Conservation (phyloP, 2,329 filamentous ascomycete species). For the Venturia asperata region DNA sequence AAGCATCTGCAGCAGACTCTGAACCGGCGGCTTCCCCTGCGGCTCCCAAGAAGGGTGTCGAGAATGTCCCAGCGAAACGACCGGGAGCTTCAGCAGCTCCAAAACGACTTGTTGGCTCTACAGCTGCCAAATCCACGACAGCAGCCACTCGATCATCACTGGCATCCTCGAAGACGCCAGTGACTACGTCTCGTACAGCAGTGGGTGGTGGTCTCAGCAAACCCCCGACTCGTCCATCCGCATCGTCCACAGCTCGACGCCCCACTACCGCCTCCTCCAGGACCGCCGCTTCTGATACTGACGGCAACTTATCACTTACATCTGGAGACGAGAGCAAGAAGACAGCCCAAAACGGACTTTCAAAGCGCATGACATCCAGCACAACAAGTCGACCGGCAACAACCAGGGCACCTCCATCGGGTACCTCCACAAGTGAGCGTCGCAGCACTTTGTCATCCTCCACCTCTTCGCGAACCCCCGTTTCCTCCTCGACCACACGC, state of each 20-base stretch:
- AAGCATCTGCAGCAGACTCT: not conserved
- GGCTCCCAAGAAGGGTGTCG: constrained; percentile 1
- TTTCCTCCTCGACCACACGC: constrained; percentile 6
- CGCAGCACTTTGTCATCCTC: constrained; percentile 13
- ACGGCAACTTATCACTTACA: constrained; percentile 14
- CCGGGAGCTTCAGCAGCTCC: not conserved
- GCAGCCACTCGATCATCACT: constrained; percentile 1
- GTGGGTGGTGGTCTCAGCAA: constrained; percentile 16
- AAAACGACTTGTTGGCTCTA: constrained; percentile 3
- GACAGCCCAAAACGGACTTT: constrained; percentile 15
- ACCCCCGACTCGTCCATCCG: constrained; percentile 18
- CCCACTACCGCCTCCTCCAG: constrained; percentile 14
- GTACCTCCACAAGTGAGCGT: constrained; percentile 8
- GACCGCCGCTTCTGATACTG: constrained; percentile 9
- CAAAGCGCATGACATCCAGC: constrained; percentile 16
- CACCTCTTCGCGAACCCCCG: constrained; percentile 7
- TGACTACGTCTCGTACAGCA: constrained; percentile 12
- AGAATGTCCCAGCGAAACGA: constrained; percentile 2
- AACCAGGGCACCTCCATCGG: not conserved
- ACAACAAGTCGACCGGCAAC: constrained; percentile 11
- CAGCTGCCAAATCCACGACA: constrained; percentile 1
- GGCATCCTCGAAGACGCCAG: constrained; percentile 11
- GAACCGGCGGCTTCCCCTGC: not conserved
- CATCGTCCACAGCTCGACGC: constrained; percentile 5
- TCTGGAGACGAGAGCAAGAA: constrained; percentile 19